phyloP scores from a whole-genome alignment of 768 basidiomycete species.

The Amanita phalloides region DNA sequence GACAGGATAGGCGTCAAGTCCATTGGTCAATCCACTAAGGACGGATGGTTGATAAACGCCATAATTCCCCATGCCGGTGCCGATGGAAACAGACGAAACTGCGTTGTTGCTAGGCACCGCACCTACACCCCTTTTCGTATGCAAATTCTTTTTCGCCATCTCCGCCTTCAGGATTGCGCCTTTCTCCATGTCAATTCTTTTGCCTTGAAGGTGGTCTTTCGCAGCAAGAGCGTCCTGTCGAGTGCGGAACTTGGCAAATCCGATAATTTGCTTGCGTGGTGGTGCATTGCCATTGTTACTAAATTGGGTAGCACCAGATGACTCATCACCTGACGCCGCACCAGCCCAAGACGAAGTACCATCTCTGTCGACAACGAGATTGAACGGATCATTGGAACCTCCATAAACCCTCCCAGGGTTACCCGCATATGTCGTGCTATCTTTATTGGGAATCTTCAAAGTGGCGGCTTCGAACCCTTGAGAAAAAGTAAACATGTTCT shows the following conservation, averaged over 20 bases:
- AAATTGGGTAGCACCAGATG: constrained; percentile 14
- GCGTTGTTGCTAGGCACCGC: constrained; percentile 30
- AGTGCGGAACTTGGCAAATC: constrained; percentile 92
- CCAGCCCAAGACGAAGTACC: constrained; percentile 61
- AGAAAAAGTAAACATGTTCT: constrained; percentile 98
- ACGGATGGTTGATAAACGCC: constrained; percentile 9
- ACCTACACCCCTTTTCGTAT: constrained; percentile 89
- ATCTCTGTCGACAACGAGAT: constrained; percentile 65
- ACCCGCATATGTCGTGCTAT: constrained; percentile 65
- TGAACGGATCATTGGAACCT: constrained; percentile 74
- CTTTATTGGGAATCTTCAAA: constrained; percentile 93
- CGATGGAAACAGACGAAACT: constrained; percentile 6
- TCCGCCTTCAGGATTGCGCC: constrained; percentile 93
- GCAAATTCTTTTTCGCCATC: constrained; percentile 99
- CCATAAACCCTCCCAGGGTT: constrained; percentile 24
- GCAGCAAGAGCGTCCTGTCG: constrained; percentile 83
- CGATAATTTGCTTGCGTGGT: constrained; percentile 93
- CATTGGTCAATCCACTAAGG: constrained; percentile 14
- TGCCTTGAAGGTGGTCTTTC: constrained; percentile 79
- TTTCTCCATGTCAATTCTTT: constrained; percentile 86
- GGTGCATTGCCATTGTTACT: constrained; percentile 28
- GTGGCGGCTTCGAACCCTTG: constrained; percentile 95
- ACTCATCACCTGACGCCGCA: constrained; percentile 21
- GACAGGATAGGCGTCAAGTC: constrained; percentile 13
- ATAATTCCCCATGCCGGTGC: constrained; percentile 4